Percentiles rank a stretch among this genome's conserved stretches.
These are phyloP conservation scores for Aspergillus ibericus DNA, from an alignment of 2,329 filamentous ascomycete species.

Conservation along the genomic window DNA sequence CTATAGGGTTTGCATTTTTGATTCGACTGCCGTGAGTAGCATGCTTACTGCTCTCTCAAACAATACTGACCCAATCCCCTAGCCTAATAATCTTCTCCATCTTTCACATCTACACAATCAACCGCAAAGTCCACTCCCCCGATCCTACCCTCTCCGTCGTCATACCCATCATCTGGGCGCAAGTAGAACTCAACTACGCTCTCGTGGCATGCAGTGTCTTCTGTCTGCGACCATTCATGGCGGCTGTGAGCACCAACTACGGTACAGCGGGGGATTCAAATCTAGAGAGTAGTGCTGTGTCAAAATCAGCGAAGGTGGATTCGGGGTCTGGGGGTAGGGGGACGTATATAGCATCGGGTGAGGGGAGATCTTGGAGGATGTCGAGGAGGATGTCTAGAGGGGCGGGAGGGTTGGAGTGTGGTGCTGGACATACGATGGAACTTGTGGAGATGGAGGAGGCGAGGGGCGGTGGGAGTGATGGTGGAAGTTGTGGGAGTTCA, in stretches of 20 bases:
- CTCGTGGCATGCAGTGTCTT: constrained; percentile 41
- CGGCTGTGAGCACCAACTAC: constrained; percentile 38
- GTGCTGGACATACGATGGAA: constrained; percentile 12
- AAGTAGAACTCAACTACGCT: constrained; percentile 37
- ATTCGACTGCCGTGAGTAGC: constrained; percentile 40
- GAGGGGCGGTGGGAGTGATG: constrained; percentile 11
- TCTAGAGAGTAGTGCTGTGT: constrained; percentile 26
- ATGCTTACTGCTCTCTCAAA: background rate
- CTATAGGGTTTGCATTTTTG: constrained; percentile 35
- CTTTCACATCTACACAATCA: constrained; percentile 37
- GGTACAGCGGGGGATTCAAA: constrained; percentile 35
- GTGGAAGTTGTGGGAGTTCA: constrained; percentile 14
- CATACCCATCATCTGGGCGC: constrained; percentile 37
- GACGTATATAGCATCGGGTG: background rate
- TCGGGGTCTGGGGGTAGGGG: constrained; percentile 5
- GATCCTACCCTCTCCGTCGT: constrained; percentile 39
- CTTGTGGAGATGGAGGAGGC: constrained; percentile 10
- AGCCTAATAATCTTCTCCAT: constrained; percentile 40
- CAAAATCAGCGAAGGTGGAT: constrained; percentile 19
- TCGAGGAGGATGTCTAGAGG: background rate
- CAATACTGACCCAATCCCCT: background rate
- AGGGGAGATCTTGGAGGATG: background rate
- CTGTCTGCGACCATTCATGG: constrained; percentile 39
- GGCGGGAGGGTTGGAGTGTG: background rate
- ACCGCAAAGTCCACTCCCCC: constrained; percentile 27